Conservation (phyloP, 345 rosid genomes). For the Populus nigra region DNA sequence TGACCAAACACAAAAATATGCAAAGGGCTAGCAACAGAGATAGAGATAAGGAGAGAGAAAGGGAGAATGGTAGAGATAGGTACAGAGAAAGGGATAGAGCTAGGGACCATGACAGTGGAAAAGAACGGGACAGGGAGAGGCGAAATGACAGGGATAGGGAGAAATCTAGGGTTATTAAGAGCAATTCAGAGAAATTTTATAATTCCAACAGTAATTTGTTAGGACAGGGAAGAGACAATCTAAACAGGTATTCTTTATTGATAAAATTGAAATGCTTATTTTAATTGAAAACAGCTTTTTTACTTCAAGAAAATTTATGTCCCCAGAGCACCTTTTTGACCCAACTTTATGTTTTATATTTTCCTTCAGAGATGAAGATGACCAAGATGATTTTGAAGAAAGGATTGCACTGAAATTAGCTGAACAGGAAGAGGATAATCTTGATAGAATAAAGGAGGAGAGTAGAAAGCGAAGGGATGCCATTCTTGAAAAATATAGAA, state of each 20-base stretch:
- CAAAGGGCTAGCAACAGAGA: slow-evolving; percentile 7
- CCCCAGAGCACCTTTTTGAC: background rate
- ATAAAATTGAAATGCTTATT: background rate
- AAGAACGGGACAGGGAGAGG: slow-evolving; percentile 35
- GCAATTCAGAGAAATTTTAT: slow-evolving; percentile 29
- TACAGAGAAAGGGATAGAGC: slow-evolving; percentile 6
- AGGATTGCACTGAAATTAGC: slow-evolving; percentile 52
- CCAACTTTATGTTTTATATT: background rate
- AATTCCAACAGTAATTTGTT: slow-evolving; percentile 34
- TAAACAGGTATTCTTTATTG: slow-evolving; percentile 38
- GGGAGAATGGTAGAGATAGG: slow-evolving; percentile 8
- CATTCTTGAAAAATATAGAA: slow-evolving; percentile 69
- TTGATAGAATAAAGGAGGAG: slow-evolving; percentile 83
- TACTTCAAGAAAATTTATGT: background rate
- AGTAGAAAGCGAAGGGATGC: slow-evolving; percentile 85
- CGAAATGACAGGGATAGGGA: slow-evolving; percentile 38
- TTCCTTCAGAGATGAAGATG: slow-evolving; percentile 54
- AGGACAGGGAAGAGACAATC: slow-evolving; percentile 32
- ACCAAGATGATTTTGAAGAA: slow-evolving; percentile 63
- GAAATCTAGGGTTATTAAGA: slow-evolving; percentile 41
- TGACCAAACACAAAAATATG: slow-evolving; percentile 6
- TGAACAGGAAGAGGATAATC: slow-evolving; percentile 80
- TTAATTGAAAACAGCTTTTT: slow-evolving; percentile 1
- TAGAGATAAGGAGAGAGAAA: slow-evolving; percentile 2
- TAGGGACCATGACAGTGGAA: background rate